These are phyloP conservation scores for Mortierella sp. DNA, from an alignment of 371 early-diverging fungal species.

Conservation along the genomic window DNA sequence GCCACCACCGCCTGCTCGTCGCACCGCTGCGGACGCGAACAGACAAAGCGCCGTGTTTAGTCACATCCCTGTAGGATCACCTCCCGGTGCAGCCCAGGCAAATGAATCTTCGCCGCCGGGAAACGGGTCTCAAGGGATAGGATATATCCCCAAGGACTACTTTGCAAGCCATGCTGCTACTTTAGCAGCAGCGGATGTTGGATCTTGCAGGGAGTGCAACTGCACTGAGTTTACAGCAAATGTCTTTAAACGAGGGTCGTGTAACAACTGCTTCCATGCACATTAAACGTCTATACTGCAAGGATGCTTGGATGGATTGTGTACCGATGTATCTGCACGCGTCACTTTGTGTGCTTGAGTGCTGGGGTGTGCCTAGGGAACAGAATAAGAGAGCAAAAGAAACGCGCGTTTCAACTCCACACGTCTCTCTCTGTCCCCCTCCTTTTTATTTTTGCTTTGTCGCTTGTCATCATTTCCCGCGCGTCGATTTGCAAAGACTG, in stretches of 20 bases:
- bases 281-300: slow-evolving; percentile 13
- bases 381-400: no score
- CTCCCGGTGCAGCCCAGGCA: neutral
- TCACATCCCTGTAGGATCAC: neutral
- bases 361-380: no score
- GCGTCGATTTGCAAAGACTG: no score
- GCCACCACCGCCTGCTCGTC: slow-evolving; percentile 26
- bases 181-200: neutral
- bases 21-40: neutral
- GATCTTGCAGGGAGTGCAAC: slow-evolving; percentile 23
- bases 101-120: neutral
- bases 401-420: no score
- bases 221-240: slow-evolving; percentile 37
- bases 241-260: slow-evolving; percentile 31
- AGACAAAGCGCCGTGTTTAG: slow-evolving; percentile 4
- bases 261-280: slow-evolving; percentile 42
- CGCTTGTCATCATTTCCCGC: no score
- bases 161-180: neutral
- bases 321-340: neutral
- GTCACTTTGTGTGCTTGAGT: no score
- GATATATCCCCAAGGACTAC: slow-evolving; percentile 25
- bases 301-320: neutral
- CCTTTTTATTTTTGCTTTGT: no score
- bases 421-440: no score
- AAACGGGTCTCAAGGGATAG: slow-evolving; percentile 3